A percentile compares a stretch with the other conserved stretches of the same genome.
phyloP scores from a whole-genome alignment of 2,329 filamentous ascomycete species.

The Calonectria henricotiae region DNA sequence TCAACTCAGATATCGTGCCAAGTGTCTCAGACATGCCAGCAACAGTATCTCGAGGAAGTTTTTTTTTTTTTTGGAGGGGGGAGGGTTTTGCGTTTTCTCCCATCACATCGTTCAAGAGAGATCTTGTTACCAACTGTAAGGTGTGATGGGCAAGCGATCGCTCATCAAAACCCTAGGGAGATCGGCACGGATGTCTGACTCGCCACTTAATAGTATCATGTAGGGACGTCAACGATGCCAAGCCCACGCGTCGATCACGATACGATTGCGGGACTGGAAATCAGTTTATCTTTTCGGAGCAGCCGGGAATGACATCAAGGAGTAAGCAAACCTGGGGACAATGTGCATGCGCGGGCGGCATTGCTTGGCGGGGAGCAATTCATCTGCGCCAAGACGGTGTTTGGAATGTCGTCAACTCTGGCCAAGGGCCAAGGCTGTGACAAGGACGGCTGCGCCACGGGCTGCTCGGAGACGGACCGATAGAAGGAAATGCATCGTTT shows the following conservation, averaged over 20 bases:
- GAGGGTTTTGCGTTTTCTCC: neutral
- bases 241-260: conserved; percentile 32
- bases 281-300: neutral
- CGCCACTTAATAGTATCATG: conserved; percentile 22
- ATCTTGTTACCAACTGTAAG: neutral
- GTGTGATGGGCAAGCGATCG: conserved; percentile 10
- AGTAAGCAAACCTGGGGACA: neutral
- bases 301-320: conserved; percentile 23
- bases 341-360: neutral
- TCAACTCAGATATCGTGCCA: conserved; percentile 22
- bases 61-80: neutral
- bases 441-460: conserved; percentile 29
- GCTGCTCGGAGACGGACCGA: conserved; percentile 21
- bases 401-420: conserved; percentile 31
- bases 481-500: neutral
- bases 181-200: conserved; percentile 29
- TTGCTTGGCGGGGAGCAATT: neutral
- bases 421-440: neutral
- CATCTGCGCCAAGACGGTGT: neutral
- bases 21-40: conserved; percentile 33
- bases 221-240: conserved; percentile 10
- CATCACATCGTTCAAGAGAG: neutral
- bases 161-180: conserved; percentile 23
- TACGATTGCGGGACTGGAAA: conserved; percentile 20
- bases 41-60: conserved; percentile 11